These are phyloP conservation scores for Crassisporium funariophilum DNA, from an alignment of 768 basidiomycete species.

Conservation along the genomic window DNA sequence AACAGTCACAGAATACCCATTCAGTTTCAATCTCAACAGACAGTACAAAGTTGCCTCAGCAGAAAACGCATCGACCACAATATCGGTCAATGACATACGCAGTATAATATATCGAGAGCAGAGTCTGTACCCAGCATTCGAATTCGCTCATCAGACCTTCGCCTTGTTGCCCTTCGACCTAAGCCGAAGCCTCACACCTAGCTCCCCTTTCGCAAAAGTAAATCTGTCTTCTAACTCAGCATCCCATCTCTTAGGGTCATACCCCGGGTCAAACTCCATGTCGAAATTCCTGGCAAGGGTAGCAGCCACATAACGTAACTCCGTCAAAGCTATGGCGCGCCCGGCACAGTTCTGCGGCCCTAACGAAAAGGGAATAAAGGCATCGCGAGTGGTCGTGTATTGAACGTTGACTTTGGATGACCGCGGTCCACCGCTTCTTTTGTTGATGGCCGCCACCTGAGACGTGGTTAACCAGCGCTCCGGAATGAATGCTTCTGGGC, in stretches of 20 bases:
- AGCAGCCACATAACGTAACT: constrained; percentile 32
- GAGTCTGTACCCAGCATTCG: too few species aligned
- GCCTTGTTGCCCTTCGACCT: too few species aligned
- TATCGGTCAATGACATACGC: too few species aligned
- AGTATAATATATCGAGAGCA: too few species aligned
- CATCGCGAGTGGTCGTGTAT: constrained; percentile 21
- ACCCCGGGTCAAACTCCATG: constrained; percentile 27
- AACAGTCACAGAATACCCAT: too few species aligned
- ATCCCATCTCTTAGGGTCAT: constrained; percentile 25
- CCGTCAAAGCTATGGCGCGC: constrained; percentile 34
- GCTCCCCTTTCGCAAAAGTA: neutral
- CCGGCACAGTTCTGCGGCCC: constrained; percentile 56
- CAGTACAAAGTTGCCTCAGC: too few species aligned
- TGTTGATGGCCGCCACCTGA: constrained; percentile 18
- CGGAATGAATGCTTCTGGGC: constrained; percentile 36
- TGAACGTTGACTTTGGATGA: too few species aligned
- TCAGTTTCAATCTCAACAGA: too few species aligned
- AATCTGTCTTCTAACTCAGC: constrained; percentile 29
- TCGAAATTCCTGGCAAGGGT: constrained; percentile 30
- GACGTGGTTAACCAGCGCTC: constrained; percentile 42
- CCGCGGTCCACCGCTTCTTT: too few species aligned
- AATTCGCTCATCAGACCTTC: too few species aligned
- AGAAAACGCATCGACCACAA: too few species aligned
- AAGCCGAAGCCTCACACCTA: neutral
- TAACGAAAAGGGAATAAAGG: constrained; percentile 39